phyloP scores from a whole-genome alignment of 768 basidiomycete genomes.

The Plicaturopsis crispa region DNA sequence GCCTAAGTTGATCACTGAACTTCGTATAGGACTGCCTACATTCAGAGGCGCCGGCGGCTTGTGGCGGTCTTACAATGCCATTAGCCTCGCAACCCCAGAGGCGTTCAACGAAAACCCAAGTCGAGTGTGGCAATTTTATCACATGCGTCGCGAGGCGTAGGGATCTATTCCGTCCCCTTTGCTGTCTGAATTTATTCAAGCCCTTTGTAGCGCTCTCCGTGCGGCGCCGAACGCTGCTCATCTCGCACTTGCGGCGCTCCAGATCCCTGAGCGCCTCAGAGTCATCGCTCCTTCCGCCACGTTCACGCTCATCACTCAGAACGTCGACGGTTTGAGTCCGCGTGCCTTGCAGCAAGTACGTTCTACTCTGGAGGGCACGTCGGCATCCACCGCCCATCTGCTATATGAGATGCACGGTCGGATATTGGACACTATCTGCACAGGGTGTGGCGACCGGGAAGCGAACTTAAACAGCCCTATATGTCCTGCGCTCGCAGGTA shows the following conservation, averaged over 20 bases:
- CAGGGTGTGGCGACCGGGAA: slow-evolving; percentile 10
- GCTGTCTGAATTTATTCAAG: not conserved
- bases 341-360: slow-evolving; percentile 9
- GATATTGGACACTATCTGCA: slow-evolving; percentile 14
- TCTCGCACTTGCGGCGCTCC: slow-evolving; percentile 8
- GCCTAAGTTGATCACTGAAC: slow-evolving; percentile 3
- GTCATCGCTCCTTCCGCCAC: slow-evolving; percentile 5
- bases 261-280: slow-evolving; percentile 2
- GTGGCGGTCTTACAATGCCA: slow-evolving; percentile 18
- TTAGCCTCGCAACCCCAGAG: slow-evolving; percentile 21
- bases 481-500: slow-evolving; percentile 13
- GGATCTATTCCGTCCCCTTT: not conserved
- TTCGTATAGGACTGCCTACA: slow-evolving; percentile 16
- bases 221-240: slow-evolving; percentile 20
- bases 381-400: not conserved
- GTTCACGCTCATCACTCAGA: slow-evolving; percentile 10
- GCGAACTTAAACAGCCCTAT: slow-evolving; percentile 10
- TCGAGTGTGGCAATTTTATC: slow-evolving; percentile 33
- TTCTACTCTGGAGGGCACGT: slow-evolving; percentile 5
- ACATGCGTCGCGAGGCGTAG: slow-evolving; percentile 22
- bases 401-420: slow-evolving; percentile 22
- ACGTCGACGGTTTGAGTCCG: slow-evolving; percentile 10
- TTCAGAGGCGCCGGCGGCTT: slow-evolving; percentile 17
- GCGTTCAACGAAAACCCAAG: slow-evolving; percentile 24
- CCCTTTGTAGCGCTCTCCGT: slow-evolving; percentile 13